Base-by-base conservation (phyloP, 2,329 filamentous ascomycete genomes). In the Cladosporium austrohemisphaericum region DNA sequence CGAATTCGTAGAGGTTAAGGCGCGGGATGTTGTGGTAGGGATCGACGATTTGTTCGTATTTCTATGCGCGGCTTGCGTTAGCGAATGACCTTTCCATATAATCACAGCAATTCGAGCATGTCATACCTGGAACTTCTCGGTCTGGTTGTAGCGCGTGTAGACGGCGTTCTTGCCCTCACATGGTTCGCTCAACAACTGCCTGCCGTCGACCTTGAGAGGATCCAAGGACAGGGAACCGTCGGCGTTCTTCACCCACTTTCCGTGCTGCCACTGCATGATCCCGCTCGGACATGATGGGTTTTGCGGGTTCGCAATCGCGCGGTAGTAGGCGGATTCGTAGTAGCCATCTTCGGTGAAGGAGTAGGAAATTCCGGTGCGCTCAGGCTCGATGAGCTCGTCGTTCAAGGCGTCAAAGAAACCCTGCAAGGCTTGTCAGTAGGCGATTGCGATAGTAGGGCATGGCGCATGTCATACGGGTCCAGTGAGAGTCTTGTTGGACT, bases 321-420 rank as follows among this genome's bases (percentile, higher is more conserved):
- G 76, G 65, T 86, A 88, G 65, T 84, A 81, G 11, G 85, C 83
- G 60, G 81, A 76, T 68, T 88, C 85, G 61, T 77, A 88, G 65
- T 76, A 74, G 18, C 84, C 84, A 62, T 86, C 80, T 32, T 68
- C 71, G 3, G 81, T 83, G 67, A 88, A 88, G 9, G 85, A 88
- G 69, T 86, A 88, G 13, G 84, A 86, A 55, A 86, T 85, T 19
- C 85, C 85, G 0, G 84, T 79, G 54, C 80, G 73, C 6, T 69
- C 71, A 13, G 85, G 85, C 66, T 88, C 85, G 56, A 80, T 78
- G 53, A 88, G 74, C 54, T 71, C 72, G 59, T 88, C 85, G 49
- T 80, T 76, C 44, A 80, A 69, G 3, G 83, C 80, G 66, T 88
- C 78, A 60, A 86, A 88, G 68, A 88, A 87, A 59, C 74, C 78